A percentile compares a stretch with the other conserved stretches of the same genome.
Conservation (phyloP, 257 asterid species). For the Nicotiana attenuata region DNA sequence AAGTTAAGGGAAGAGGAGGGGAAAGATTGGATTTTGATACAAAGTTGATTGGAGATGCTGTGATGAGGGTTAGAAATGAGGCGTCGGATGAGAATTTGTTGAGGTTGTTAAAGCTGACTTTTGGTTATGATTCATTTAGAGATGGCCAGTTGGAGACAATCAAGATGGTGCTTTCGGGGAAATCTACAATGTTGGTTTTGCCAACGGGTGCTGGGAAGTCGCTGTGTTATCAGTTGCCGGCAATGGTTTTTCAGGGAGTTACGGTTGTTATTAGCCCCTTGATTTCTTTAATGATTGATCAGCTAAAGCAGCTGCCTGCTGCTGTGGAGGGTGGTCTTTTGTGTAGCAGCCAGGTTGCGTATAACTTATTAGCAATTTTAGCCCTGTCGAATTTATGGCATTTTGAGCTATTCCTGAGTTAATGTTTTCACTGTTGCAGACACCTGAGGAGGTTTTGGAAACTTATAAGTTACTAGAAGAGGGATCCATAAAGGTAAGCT, state of each 20-base stretch:
- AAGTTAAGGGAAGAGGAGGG: slow-evolving; percentile 30
- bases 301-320: slow-evolving; percentile 78
- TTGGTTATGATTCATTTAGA: slow-evolving; percentile 73
- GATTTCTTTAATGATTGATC: slow-evolving; percentile 95
- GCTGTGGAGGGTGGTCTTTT: slow-evolving; percentile 75
- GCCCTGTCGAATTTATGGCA: neutral
- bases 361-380: slow-evolving; percentile 9
- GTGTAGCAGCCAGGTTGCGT: slow-evolving; percentile 77
- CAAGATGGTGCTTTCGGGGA: slow-evolving; percentile 70
- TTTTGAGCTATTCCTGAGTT: slow-evolving; percentile 17
- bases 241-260: slow-evolving; percentile 68
- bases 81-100: slow-evolving; percentile 67
- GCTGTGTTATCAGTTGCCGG: slow-evolving; percentile 82
- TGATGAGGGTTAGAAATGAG: slow-evolving; percentile 58
- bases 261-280: slow-evolving; percentile 91
- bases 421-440: slow-evolving; percentile 38
- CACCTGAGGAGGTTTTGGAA: slow-evolving; percentile 65
- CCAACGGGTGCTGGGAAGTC: slow-evolving; percentile 98
- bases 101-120: slow-evolving; percentile 65
- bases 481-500: slow-evolving; percentile 66
- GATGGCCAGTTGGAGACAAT: slow-evolving; percentile 90
- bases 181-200: slow-evolving; percentile 79
- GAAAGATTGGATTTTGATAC: slow-evolving; percentile 22
- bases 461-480: slow-evolving; percentile 65
- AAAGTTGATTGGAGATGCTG: slow-evolving; percentile 56